Conservation (phyloP, 441 rosid species). For the Codiaeum variegatum region DNA sequence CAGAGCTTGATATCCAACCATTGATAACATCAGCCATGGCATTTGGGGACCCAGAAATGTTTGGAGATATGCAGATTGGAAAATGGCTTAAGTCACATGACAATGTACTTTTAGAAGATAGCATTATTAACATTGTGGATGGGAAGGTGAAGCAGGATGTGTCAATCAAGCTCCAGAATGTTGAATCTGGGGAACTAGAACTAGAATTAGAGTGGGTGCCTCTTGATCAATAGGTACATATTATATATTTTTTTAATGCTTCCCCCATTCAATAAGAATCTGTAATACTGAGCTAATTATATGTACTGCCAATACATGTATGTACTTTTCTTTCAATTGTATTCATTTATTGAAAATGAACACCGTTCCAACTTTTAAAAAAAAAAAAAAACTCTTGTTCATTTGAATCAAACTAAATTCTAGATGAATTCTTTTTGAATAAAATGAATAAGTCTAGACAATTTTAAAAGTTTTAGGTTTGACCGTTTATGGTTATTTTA, state of each 20-base stretch:
- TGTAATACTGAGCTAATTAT: constrained; percentile 12
- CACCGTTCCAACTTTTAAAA: too few relatives aligned
- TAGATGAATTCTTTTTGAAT: too few relatives aligned
- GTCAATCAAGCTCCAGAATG: constrained; percentile 74
- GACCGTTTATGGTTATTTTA: too few relatives aligned
- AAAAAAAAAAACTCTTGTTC: too few relatives aligned
- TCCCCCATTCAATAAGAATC: constrained; percentile 11
- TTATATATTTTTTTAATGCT: neutral
- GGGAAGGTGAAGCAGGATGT: constrained; percentile 81
- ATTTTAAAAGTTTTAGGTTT: too few relatives aligned
- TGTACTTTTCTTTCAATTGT: constrained; percentile 8
- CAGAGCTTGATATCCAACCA: constrained; percentile 79
- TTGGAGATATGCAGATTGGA: constrained; percentile 84
- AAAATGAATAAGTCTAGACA: too few relatives aligned
- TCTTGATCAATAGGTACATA: constrained; percentile 49
- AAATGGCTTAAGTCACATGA: constrained; percentile 87
- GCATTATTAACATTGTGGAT: constrained; percentile 68
- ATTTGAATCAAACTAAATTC: too few relatives aligned
- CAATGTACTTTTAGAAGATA: constrained; percentile 74
- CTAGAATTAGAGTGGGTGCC: constrained; percentile 71
- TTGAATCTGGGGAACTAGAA: constrained; percentile 73
- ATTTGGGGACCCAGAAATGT: constrained; percentile 76
- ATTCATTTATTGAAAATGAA: constrained; percentile 13
- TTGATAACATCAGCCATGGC: constrained; percentile 84
- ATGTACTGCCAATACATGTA: neutral